Conservation (phyloP, 306 rosid genomes). For the Coriaria nepalensis region DNA sequence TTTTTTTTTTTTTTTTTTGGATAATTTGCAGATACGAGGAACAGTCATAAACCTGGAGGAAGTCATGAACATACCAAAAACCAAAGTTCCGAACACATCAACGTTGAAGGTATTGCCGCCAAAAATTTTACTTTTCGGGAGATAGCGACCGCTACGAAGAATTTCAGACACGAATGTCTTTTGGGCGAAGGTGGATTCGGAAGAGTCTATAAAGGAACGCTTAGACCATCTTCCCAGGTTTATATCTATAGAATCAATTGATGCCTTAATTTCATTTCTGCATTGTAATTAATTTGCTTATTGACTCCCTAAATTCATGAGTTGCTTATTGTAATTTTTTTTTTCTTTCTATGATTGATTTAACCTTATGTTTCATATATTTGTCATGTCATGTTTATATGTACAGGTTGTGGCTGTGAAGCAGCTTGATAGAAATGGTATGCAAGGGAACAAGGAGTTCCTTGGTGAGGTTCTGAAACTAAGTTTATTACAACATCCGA, state of each 20-base stretch:
- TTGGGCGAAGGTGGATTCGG: conserved; percentile 94
- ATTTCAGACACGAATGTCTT: conserved; percentile 70
- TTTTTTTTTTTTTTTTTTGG: too few species aligned
- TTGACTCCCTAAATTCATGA: too few species aligned
- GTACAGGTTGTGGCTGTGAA: conserved; percentile 81
- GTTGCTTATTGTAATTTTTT: too few species aligned
- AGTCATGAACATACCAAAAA: conserved; percentile 16
- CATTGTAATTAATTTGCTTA: too few species aligned
- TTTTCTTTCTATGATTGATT: too few species aligned
- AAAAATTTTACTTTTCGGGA: conserved; percentile 69
- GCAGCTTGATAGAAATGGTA: conserved; percentile 79
- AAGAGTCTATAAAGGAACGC: conserved; percentile 74
- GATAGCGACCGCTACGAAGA: conserved; percentile 77
- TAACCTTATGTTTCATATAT: too few species aligned
- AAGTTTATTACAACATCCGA: conserved; percentile 59
- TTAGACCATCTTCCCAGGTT: conserved; percentile 59
- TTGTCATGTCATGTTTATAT: not conserved
- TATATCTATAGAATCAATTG: too few species aligned
- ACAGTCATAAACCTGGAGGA: conserved; percentile 14
- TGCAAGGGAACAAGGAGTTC: conserved; percentile 64
- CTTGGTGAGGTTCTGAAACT: conserved; percentile 49
- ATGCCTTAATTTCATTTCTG: too few species aligned
- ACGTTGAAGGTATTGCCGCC: conserved; percentile 29
- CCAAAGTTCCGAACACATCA: conserved; percentile 23
- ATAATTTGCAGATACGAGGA: not conserved